Conservation (phyloP, 2,329 filamentous ascomycete genomes). For the Neurospora crassa region DNA sequence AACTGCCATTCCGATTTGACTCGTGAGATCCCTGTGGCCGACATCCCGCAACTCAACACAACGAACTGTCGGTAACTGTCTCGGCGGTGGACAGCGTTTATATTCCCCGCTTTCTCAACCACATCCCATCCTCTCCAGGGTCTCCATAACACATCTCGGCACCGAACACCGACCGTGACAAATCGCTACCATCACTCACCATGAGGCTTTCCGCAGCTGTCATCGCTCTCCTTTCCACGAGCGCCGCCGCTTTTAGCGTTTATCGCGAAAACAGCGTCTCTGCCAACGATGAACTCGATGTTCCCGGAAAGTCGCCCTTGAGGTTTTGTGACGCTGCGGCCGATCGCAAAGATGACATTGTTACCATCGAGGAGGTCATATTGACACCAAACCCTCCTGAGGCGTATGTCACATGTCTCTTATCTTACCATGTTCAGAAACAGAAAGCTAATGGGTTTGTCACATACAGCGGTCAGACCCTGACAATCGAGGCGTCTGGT, state of each 20-base stretch:
- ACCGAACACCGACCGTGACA: not conserved
- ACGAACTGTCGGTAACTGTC: not conserved
- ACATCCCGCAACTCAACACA: not conserved
- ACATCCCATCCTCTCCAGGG: not conserved
- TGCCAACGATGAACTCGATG: constrained; percentile 46
- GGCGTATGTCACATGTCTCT: constrained; percentile 50
- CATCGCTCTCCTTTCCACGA: constrained; percentile 36
- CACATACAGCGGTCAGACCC: constrained; percentile 56
- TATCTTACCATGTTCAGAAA: not conserved
- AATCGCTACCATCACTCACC: constrained; percentile 11
- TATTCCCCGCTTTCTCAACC: constrained; percentile 2
- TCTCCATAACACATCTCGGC: not conserved
- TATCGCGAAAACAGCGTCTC: constrained; percentile 39
- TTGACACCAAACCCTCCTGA: constrained; percentile 76
- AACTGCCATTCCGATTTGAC: not conserved
- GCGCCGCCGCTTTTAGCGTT: constrained; percentile 35
- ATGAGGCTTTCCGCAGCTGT: constrained; percentile 35
- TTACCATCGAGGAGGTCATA: constrained; percentile 71
- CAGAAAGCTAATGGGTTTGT: constrained; percentile 3
- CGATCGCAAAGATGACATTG: constrained; percentile 58
- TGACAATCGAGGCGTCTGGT: constrained; percentile 72
- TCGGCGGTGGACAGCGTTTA: not conserved
- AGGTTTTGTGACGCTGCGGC: constrained; percentile 52
- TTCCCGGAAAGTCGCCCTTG: constrained; percentile 80
- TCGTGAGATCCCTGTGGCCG: not conserved